A percentile compares a stretch with the other conserved stretches of the same genome.
Evolutionary conservation across 129 eudicot genomes (phyloP).

Genomic region (Helianthus annuus): DNA sequence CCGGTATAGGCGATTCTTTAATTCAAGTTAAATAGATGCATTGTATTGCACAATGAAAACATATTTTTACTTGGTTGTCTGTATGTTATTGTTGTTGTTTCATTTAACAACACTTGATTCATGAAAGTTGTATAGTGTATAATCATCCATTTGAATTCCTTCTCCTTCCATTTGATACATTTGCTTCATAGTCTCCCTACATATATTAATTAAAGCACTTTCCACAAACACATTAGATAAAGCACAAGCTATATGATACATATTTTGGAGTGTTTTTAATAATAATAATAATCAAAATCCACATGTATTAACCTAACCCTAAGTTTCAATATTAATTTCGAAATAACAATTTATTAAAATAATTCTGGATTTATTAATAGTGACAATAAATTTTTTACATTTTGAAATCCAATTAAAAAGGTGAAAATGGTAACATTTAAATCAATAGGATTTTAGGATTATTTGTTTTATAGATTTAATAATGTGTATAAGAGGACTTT

Average conservation of each 20-base stretch:
- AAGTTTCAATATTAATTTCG: no score
- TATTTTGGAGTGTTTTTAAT: no score
- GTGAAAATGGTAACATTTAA: no score
- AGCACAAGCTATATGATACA: slow-evolving; percentile 37
- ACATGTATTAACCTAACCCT: no score
- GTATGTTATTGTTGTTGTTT: neutral
- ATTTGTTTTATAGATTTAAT: no score
- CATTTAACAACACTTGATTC: neutral
- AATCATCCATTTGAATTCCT: slow-evolving; percentile 61
- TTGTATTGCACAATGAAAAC: neutral
- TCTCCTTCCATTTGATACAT: slow-evolving; percentile 65
- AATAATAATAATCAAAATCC: no score
- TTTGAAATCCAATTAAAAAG: no score
- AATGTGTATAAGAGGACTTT: no score
- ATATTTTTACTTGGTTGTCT: neutral
- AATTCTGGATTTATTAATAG: no score
- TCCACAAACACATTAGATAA: slow-evolving; percentile 62
- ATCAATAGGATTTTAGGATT: no score
- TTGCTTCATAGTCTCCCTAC: slow-evolving; percentile 35
- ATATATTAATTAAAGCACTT: slow-evolving; percentile 48
- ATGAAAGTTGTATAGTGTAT: slow-evolving; percentile 48
- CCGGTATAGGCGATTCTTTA: neutral
- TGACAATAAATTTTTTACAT: no score
- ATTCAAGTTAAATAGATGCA: neutral
- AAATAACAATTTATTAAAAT: no score